Base-by-base conservation (phyloP, 2,329 filamentous ascomycete genomes). In the Chaetomium olivaceum region DNA sequence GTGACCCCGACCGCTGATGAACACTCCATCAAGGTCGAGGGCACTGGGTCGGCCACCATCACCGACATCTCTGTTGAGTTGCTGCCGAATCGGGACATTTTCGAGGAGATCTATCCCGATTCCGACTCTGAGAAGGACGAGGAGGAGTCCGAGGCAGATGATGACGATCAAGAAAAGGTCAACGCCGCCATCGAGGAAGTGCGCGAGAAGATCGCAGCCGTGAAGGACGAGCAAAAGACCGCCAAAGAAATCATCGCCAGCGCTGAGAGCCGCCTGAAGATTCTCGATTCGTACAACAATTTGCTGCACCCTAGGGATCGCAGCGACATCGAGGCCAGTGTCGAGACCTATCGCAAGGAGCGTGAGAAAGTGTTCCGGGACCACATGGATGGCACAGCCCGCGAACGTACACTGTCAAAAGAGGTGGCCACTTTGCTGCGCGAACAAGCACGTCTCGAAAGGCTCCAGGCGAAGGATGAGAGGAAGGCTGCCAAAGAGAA, bases 1-100 rank as follows among this genome's bases (percentile, higher is more conserved):
- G 74, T 87, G 46, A 81, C 84, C 9, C 82, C 83, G 2, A 81
- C 79, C 1, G 79, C 83, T 9, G 82, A 87, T 70, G 79, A 84
- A 71, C 79, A 84, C 69, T 85, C 83, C 11, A 83, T 89, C 75
- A 86, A 86, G 69, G 81, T 89, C 39, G 85, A 87, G 70, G 85
- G 85, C 55, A 81, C 80, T 60, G 84, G 85, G n/a, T 73, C 80
- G 0, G 86, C 84, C 9, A 82, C 82, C 59, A 85, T 89, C 71
- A 85, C 83, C 12, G 87, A 91, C 71, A 88, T 90, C 67, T 81
- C 83, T 11, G 82, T 89, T 50, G 83, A 88, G 66, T 77, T 84
- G 7, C 77, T 88, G 11, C 81, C 82, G 1, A 87, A 87, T 68
- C 78, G 76, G 19, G 83, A 87, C 31, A 77, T 79, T 29, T 87